Base-by-base conservation (phyloP, 179 eudicot species). In the Sideroxylon spinosum region DNA sequence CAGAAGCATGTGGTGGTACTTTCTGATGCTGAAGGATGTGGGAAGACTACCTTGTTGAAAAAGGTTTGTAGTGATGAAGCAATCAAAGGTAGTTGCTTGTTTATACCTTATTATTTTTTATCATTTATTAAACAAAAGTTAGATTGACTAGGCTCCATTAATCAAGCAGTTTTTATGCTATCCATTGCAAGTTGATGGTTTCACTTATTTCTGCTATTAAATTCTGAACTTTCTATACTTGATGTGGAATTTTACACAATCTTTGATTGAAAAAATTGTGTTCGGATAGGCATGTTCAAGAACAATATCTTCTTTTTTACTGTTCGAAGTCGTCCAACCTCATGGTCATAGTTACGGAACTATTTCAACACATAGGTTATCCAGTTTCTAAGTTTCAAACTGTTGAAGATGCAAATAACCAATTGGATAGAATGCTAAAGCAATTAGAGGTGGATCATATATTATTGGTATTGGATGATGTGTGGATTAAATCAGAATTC, bases 401-500 rank as follows among this genome's bases (percentile, higher is more conserved):
- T 0, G 83, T 81, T 20, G 82, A 81, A 59, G 85, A 81, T 17
- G 87, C 85, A 17, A 72, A 52, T 25, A 37, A 55, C 70, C 76
- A 79, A 77, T 59, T 85, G 20, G 81, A 80, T 64, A 29, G 14
- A 68, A 22, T 68, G 70, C 32, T 85, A 59, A 68, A 60, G 60
- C 46, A 16, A 28, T 68, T 69, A 46, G 82, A 74, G 49, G 59
- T 66, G 17, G 28, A 25, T 26, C 82, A 76, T 26, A 29, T 82
- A 68, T 74, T 85, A 66, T 23, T 81, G 64, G 83, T 85, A 79
- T 79, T 85, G 76, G 87, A 85, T 79, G 87, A 85, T 59, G 83
- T 82, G 28, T 79, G 85, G 85, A 64, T 77, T 6, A 83, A 70
- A 28, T 79, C 79, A 19, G 87, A 82, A 62, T 65, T 56, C 20